Conservation (phyloP, 768 basidiomycete genomes). For the Psilocybe azurescens region DNA sequence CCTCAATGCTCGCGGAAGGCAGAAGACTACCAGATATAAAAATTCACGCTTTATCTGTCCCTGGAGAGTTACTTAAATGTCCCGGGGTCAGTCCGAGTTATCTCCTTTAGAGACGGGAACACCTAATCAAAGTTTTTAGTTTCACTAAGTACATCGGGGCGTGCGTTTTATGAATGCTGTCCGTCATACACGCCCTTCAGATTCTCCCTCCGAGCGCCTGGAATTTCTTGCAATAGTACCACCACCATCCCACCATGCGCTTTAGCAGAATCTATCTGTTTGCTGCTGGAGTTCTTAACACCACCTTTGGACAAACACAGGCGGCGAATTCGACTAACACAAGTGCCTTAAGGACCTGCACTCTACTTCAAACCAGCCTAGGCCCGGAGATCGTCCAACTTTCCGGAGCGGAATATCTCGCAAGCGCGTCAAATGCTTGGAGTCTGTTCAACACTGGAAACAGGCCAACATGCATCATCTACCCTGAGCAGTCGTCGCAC, state of each 20-base stretch:
- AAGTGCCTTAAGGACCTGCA: slow-evolving; percentile 25
- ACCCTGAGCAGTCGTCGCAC: slow-evolving; percentile 34
- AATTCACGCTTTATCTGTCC: slow-evolving; percentile 2
- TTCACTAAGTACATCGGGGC: slow-evolving; percentile 12
- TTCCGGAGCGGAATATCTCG: slow-evolving; percentile 24
- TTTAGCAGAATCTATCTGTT: slow-evolving; percentile 20
- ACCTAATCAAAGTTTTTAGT: slow-evolving; percentile 26
- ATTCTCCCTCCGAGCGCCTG: slow-evolving; percentile 12
- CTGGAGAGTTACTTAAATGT: slow-evolving; percentile 10
- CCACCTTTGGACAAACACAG: slow-evolving; percentile 11
- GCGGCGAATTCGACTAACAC: slow-evolving; percentile 9
- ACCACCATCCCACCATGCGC: slow-evolving; percentile 23
- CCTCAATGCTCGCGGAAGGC: not conserved
- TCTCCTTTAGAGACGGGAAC: slow-evolving; percentile 23
- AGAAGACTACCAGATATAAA: not conserved
- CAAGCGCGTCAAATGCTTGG: slow-evolving; percentile 31
- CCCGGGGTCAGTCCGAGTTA: slow-evolving; percentile 18
- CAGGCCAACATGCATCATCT: slow-evolving; percentile 41
- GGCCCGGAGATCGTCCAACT: slow-evolving; percentile 30
- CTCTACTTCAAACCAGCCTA: slow-evolving; percentile 24
- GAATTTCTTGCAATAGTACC: slow-evolving; percentile 17
- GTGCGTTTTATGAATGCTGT: slow-evolving; percentile 18
- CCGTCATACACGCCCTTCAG: slow-evolving; percentile 14
- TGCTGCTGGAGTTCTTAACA: slow-evolving; percentile 15
- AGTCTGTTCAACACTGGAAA: slow-evolving; percentile 39